A percentile compares a stretch with the other conserved stretches of the same genome.
These are phyloP conservation scores for Boletellus sp. DNA, from an alignment of 1,284 basidiomycete genomes.

Conservation along the genomic window DNA sequence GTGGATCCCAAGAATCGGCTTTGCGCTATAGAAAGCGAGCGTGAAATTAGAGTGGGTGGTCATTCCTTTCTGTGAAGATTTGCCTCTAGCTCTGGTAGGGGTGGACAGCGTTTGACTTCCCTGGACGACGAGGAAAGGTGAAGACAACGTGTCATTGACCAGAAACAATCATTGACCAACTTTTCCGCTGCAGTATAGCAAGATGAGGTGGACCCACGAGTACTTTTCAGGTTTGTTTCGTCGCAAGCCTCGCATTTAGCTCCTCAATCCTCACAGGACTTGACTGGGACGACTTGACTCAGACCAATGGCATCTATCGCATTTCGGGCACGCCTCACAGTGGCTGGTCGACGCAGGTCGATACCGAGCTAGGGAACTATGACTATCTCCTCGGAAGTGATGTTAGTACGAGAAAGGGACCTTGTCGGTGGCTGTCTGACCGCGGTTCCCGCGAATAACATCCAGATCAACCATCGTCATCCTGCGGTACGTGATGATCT, in stretches of 20 bases:
- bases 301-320: conserved; percentile 60
- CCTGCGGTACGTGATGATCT: conserved; percentile 72
- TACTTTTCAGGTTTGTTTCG: conserved; percentile 64
- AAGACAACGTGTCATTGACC: not conserved
- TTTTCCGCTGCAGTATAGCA: conserved; percentile 55
- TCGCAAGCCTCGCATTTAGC: not conserved
- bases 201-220: conserved; percentile 61
- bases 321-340: conserved; percentile 53
- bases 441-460: not conserved
- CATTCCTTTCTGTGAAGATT: conserved; percentile 1
- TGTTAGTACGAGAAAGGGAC: conserved; percentile 37
- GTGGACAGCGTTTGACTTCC: conserved; percentile 87
- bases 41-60: conserved; percentile 63
- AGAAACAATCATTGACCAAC: not conserved
- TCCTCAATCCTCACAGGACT: conserved; percentile 49
- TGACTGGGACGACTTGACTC: conserved; percentile 79
- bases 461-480: conserved; percentile 81
- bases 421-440: not conserved
- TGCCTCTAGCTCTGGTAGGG: conserved; percentile 42
- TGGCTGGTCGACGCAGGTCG: conserved; percentile 71
- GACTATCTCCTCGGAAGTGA: conserved; percentile 76
- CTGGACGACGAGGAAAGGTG: conserved; percentile 73
- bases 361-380: conserved; percentile 71
- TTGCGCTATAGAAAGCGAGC: conserved; percentile 53
- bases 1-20: conserved; percentile 67